Base-by-base conservation (phyloP, 2,329 filamentous ascomycete species). In the Penicillium sp. region DNA sequence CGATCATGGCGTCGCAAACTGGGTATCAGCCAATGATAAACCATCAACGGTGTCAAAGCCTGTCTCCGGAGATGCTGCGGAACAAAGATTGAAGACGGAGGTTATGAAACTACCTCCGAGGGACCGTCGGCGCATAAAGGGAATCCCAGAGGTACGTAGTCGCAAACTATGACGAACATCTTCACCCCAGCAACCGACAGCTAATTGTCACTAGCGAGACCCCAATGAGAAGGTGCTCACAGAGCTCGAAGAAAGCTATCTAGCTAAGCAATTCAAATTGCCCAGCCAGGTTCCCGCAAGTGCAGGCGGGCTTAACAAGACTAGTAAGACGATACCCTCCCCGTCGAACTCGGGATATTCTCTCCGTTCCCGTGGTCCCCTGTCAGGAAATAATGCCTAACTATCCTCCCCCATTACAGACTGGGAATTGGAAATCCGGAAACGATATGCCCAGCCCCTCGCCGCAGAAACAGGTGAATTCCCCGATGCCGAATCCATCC, bases 301-400 rank as follows among this genome's bases (percentile, higher is more conserved):
- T 67, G 87, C 88, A 25, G 87, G 85, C 28, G 88, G 88, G 19
- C 81, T 93, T 43, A 91, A 90, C 63, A 91, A 93, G 80, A 95
- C 82, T 35, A 85, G 88, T 91, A 79, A 70, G 86, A 75, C 28
- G 37, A 22, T 26, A 31, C 33, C 25, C 30, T 28, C 49, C 46
- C 31, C 31, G 37, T 36, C 38, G 46, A 35, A 48, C 17, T 41
- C 44, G 9, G 40, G 53, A 52, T 46, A 55, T 46, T 17, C 31
- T 35, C n/a, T 56, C 43, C 50, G 52, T 52, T 44, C 43, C 30
- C 50, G 47, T 54, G 25, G 17, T 31, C 46, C 10, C 14, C 28
- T 30, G 8, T 38, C 17, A n/a, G 36, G 10, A 56, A 53, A 28
- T 30, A 43, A 19, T 14, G 6, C 40, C 63, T 69, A 57, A 68